Evolutionary conservation across 768 basidiomycete genomes (phyloP).

Genomic region (Pleurotus djamor): DNA sequence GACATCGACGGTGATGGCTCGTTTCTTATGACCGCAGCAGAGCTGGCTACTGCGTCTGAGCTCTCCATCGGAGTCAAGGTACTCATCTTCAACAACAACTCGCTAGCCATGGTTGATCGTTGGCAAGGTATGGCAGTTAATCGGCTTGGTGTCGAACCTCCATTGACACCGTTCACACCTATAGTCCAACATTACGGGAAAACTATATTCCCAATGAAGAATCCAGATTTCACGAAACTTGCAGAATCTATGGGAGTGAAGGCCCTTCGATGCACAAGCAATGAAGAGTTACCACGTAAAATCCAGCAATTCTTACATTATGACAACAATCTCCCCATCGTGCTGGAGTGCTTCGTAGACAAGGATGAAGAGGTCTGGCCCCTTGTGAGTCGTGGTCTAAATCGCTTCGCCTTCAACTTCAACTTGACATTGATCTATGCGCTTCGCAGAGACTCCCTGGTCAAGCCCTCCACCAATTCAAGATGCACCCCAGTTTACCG

Average conservation of each 20-base stretch:
- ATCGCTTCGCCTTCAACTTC: neutral
- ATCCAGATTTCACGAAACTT: conserved; percentile 92
- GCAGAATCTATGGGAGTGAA: conserved; percentile 91
- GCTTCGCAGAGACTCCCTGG: conserved; percentile 74
- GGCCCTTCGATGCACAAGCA: conserved; percentile 70
- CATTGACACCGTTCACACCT: neutral
- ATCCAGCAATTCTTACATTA: conserved; percentile 99
- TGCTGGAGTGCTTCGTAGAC: conserved; percentile 89
- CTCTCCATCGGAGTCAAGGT: conserved; percentile 95
- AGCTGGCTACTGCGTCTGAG: conserved; percentile 90
- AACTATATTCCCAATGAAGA: conserved; percentile 92
- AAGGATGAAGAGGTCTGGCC: conserved; percentile 87
- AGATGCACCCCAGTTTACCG: conserved; percentile 57
- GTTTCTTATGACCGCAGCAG: conserved; percentile 99
- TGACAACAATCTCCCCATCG: conserved; percentile 78
- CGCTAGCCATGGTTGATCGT: conserved; percentile 98
- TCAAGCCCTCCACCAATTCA: conserved; percentile 89
- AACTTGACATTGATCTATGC: conserved; percentile 11
- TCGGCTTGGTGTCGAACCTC: neutral
- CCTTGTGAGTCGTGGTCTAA: conserved; percentile 51
- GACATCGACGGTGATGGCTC: conserved; percentile 99
- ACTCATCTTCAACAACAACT: conserved; percentile 91
- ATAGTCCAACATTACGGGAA: conserved; percentile 96
- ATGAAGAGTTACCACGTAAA: conserved; percentile 82
- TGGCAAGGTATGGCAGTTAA: conserved; percentile 78